Evolutionary conservation across 805 yeast species (phyloP).

Genomic region (Candida golubevii): DNA sequence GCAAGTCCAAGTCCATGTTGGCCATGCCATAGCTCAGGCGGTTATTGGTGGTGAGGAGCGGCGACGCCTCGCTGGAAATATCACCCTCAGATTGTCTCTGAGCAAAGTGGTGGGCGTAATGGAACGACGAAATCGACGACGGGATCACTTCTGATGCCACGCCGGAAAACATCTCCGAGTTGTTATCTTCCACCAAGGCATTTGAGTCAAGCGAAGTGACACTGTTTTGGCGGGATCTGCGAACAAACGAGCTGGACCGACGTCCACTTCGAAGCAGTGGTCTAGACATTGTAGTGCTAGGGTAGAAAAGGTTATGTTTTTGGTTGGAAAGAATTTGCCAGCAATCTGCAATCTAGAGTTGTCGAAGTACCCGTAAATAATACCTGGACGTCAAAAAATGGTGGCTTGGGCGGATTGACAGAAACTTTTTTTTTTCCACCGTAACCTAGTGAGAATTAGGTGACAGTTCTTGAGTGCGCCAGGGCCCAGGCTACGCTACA

Average conservation of each 20-base stretch:
- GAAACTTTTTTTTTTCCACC: too few species aligned
- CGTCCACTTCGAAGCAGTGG: constrained; percentile 19
- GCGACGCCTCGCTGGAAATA: constrained; percentile 29
- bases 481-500: too few species aligned
- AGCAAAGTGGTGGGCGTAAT: constrained; percentile 56
- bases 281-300: constrained; percentile 4
- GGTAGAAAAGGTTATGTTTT: neutral
- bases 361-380: too few species aligned
- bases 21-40: constrained; percentile 6
- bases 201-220: constrained; percentile 30
- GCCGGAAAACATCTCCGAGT: constrained; percentile 70
- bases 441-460: too few species aligned
- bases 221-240: constrained; percentile 29
- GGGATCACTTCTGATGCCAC: constrained; percentile 75
- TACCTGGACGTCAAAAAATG: too few species aligned
- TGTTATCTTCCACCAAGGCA: constrained; percentile 50
- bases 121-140: constrained; percentile 72
- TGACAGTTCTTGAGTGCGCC: too few species aligned
- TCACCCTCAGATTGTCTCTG: constrained; percentile 19
- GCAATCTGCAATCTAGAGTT: too few species aligned
- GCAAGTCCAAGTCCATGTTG: constrained; percentile 27
- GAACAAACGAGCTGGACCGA: constrained; percentile 24
- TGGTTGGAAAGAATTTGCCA: neutral
- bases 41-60: constrained; percentile 25
- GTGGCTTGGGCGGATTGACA: too few species aligned